phyloP scores from a whole-genome alignment of 2,329 filamentous ascomycete species.

The Trichophyton equinum region DNA sequence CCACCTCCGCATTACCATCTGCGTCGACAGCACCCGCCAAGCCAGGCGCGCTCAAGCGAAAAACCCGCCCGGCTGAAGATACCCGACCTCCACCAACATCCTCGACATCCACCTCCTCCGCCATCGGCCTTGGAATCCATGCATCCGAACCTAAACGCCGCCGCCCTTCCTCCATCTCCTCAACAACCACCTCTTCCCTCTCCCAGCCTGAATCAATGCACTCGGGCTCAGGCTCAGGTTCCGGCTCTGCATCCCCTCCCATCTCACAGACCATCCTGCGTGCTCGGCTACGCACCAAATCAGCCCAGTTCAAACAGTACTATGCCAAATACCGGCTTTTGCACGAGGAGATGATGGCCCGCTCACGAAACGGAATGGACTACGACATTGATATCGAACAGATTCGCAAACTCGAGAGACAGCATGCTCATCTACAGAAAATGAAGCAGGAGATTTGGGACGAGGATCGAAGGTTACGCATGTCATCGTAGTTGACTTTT shows the following conservation, averaged over 20 bases:
- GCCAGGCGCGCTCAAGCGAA: slow-evolving; percentile 30
- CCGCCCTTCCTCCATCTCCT: slow-evolving; percentile 26
- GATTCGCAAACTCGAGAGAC: slow-evolving; percentile 40
- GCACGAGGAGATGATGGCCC: slow-evolving; percentile 37
- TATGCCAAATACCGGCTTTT: slow-evolving; percentile 47
- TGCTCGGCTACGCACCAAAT: slow-evolving; percentile 30
- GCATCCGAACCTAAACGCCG: slow-evolving; percentile 19
- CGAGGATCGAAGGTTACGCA: slow-evolving; percentile 28
- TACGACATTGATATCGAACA: slow-evolving; percentile 32
- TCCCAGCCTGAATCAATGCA: background rate
- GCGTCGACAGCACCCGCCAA: slow-evolving; percentile 13
- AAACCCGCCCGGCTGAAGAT: slow-evolving; percentile 24
- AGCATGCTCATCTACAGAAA: slow-evolving; percentile 42
- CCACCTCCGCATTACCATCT: background rate
- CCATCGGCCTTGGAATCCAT: slow-evolving; percentile 15
- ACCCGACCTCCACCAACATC: background rate
- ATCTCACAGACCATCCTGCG: slow-evolving; percentile 26
- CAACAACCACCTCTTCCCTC: slow-evolving; percentile 11
- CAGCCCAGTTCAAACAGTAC: slow-evolving; percentile 42
- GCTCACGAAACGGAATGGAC: slow-evolving; percentile 24
- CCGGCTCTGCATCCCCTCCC: slow-evolving; percentile 30
- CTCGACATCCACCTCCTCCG: background rate
- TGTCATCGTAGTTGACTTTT: slow-evolving; percentile 1
- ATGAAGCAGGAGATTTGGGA: slow-evolving; percentile 48
- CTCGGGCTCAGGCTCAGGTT: slow-evolving; percentile 10